phyloP scores from a whole-genome alignment of 75 land plant genomes.

The Pinus albicaulis region DNA sequence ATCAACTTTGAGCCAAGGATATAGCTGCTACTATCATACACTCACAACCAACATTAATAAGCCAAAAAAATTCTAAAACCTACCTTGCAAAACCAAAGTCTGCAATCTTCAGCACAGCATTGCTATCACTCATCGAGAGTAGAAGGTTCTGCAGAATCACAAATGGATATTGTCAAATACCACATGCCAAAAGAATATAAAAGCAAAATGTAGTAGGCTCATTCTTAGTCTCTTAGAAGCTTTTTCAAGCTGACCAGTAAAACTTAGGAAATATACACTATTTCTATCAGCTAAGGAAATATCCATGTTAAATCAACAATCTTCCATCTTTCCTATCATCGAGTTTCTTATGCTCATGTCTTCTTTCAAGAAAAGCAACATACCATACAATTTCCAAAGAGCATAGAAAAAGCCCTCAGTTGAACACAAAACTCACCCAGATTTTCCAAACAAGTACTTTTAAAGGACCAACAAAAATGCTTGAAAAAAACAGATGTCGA shows the following conservation, averaged over 20 bases:
- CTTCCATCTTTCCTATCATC: neutral
- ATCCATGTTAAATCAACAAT: neutral
- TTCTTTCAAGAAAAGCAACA: neutral
- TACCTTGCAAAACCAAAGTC: constrained; percentile 75
- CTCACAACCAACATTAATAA: neutral
- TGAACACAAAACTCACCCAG: too few relatives aligned
- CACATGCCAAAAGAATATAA: neutral
- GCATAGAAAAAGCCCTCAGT: too few relatives aligned
- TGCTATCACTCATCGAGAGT: constrained; percentile 29
- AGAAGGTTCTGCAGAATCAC: constrained; percentile 50
- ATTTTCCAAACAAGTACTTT: too few relatives aligned
- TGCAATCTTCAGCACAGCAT: constrained; percentile 51
- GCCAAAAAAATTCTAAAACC: neutral
- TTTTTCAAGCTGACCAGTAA: neutral
- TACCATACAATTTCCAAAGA: neutral
- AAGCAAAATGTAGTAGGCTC: neutral
- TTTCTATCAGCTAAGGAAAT: neutral
- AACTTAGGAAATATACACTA: neutral
- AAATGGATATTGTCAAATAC: neutral
- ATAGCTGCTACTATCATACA: neutral
- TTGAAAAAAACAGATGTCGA: too few relatives aligned
- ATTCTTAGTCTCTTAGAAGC: neutral
- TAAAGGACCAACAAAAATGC: too few relatives aligned
- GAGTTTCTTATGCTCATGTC: neutral
- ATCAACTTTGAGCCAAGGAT: too few relatives aligned